These are phyloP conservation scores for Chlorencoelia australis DNA, from an alignment of 2,329 filamentous ascomycete species.

Conservation along the genomic window DNA sequence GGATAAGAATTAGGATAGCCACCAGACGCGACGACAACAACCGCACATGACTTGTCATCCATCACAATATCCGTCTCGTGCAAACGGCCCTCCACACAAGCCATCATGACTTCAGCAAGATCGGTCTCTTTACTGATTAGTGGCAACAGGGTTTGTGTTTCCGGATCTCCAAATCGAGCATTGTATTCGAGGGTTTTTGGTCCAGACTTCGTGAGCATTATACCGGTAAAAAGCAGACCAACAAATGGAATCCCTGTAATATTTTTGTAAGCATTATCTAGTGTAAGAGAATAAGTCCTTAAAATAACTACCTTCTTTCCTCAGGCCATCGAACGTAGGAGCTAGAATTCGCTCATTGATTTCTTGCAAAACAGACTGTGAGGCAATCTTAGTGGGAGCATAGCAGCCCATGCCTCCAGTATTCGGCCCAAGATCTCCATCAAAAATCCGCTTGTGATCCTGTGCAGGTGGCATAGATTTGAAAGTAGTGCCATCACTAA, in stretches of 20 bases:
- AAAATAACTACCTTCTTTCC: conserved; percentile 66
- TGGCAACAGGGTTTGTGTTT: conserved; percentile 78
- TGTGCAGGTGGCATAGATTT: conserved; percentile 81
- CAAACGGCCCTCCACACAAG: conserved; percentile 68
- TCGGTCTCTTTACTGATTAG: conserved; percentile 71
- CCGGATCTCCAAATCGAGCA: conserved; percentile 84
- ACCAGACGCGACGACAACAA: conserved; percentile 85
- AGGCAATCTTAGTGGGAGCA: conserved; percentile 75
- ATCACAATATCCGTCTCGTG: conserved; percentile 59
- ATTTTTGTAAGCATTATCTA: too few relatives aligned
- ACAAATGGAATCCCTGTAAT: conserved; percentile 61
- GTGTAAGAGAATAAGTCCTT: too few relatives aligned
- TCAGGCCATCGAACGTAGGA: conserved; percentile 84
- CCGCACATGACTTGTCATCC: conserved; percentile 65
- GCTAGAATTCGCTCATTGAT: conserved; percentile 78
- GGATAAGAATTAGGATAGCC: conserved; percentile 83
- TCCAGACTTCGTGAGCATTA: conserved; percentile 80
- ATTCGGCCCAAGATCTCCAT: conserved; percentile 84
- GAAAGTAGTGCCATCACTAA: conserved; percentile 82
- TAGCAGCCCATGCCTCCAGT: conserved; percentile 98
- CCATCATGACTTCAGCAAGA: conserved; percentile 79
- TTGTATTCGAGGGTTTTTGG: conserved; percentile 88
- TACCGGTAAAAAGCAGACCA: conserved; percentile 76
- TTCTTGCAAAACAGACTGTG: conserved; percentile 59
- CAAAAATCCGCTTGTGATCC: conserved; percentile 91